Conservation (phyloP, 2,329 filamentous ascomycete species). For the Botrytis fabae region DNA sequence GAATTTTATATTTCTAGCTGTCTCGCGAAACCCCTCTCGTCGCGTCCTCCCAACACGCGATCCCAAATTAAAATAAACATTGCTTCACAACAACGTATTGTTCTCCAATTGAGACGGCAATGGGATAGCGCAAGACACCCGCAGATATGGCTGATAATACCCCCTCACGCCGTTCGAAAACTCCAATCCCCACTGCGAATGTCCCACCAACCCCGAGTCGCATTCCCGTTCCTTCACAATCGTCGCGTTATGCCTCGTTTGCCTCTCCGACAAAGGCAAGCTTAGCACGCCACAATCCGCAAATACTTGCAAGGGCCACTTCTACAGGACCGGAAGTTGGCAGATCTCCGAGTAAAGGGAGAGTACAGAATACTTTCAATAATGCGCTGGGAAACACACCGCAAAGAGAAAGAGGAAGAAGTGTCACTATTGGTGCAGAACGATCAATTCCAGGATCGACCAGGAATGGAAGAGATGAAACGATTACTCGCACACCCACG, state of each 20-base stretch:
- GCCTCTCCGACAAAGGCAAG: conserved; percentile 68
- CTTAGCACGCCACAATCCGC: conserved; percentile 60
- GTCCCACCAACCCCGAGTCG: conserved; percentile 45
- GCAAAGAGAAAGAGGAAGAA: conserved; percentile 25
- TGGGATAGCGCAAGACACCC: conserved; percentile 5
- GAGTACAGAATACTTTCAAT: conserved; percentile 39
- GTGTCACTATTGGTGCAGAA: conserved; percentile 27
- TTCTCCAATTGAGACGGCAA: neutral
- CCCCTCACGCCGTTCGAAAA: conserved; percentile 21
- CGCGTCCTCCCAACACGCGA: conserved; percentile 18
- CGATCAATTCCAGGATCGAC: conserved; percentile 21
- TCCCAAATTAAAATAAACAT: neutral
- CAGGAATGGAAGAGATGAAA: conserved; percentile 9
- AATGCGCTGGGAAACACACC: conserved; percentile 31
- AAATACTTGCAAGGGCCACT: conserved; percentile 50
- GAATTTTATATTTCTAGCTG: neutral
- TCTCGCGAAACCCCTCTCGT: conserved; percentile 19
- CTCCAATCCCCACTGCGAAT: conserved; percentile 34
- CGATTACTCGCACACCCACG: conserved; percentile 24
- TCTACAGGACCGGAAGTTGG: conserved; percentile 39
- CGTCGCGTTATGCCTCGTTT: conserved; percentile 53
- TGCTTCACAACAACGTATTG: neutral
- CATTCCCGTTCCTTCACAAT: conserved; percentile 31
- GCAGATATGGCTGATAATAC: conserved; percentile 20
- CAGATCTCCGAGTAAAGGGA: conserved; percentile 37